Evolutionary conservation across 805 yeast species (phyloP).

Genomic region (Saturnispora sanitii): DNA sequence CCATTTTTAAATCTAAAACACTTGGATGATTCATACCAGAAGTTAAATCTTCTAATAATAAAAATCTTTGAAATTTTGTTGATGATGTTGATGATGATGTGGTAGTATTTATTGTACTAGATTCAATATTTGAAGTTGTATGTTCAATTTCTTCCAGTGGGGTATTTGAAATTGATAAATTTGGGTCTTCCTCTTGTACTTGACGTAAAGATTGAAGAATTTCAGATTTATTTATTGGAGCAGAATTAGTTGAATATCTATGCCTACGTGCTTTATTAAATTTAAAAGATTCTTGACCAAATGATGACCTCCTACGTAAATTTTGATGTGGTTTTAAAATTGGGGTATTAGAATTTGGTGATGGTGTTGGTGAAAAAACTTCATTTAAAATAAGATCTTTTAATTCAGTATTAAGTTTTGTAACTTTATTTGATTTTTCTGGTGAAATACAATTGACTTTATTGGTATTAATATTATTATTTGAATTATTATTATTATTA

Average conservation of each 20-base stretch:
- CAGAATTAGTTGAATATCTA: constrained; percentile 21
- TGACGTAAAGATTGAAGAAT: constrained; percentile 10
- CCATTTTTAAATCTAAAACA: constrained; percentile 94
- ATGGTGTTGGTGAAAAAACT: constrained; percentile 49
- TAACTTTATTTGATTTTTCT: no score
- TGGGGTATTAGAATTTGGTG: background rate
- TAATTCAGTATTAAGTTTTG: constrained; percentile 59
- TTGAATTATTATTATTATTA: no score
- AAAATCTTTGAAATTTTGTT: constrained; percentile 58
- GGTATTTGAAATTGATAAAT: no score
- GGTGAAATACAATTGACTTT: no score
- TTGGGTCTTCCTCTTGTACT: background rate
- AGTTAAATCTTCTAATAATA: constrained; percentile 84
- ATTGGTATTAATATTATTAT: no score
- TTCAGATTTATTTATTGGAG: constrained; percentile 15
- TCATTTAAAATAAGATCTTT: constrained; percentile 65
- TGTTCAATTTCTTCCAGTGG: constrained; percentile 4
- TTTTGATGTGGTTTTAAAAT: constrained; percentile 10
- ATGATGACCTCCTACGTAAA: constrained; percentile 8
- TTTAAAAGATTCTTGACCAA: constrained; percentile 7
- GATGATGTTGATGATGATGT: constrained; percentile 1
- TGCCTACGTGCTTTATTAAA: constrained; percentile 15
- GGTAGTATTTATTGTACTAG: constrained; percentile 4
- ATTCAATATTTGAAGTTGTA: constrained; percentile 14
- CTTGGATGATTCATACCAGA: constrained; percentile 76